Evolutionary conservation across 164 flowering plant genomes (phyloP), one percentile per base, ranked within the genome.

Genomic region (Vitis amurensis): DNA sequence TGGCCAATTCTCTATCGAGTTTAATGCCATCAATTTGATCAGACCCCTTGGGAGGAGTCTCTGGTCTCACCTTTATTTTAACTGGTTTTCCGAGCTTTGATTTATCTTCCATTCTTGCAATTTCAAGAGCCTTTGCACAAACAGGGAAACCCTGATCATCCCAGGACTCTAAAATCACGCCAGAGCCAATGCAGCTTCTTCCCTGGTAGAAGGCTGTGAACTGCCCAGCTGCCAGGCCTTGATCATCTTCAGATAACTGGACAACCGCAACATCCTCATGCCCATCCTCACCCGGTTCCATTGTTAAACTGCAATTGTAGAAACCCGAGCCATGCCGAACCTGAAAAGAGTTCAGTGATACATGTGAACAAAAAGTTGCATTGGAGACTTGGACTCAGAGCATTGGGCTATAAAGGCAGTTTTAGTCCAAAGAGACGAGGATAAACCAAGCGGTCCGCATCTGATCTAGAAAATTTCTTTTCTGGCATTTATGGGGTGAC

Each of bases 181-280:
- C 99, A 50, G 99, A 91, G 16, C 99, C 99, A 37, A 93, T 72
- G 80, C 99, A 95, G 11, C 79, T 76, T 17, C 60, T 80, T 67
- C 69, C 87, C 59, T 73, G 70, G 74, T 91, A 95, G 80, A 95
- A 93, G 55, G 98, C 98, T 9, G 98, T 84, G 77, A 89, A 93
- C 78, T 93, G 99, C 53, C 99, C 99, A 15, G 98, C 96, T 69
- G 98, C 99, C 52, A 93, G 83, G 62, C 99, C 98, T 76, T 95
- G 99, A 77, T 95, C 98, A 57, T 93, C 98, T 74, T 85, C 87
- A 14, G 82, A 79, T 71, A 95, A 74, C 53, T 80, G 84, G 60
- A 95, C 97, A 57, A 84, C 78, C 37, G 82, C 98, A 69, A 82
- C 76, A 62, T 80, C 82, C 53, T 69, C 83, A 31, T 67, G 17